Evolutionary conservation across 306 rosid species (phyloP).

Genomic region (Vachellia pachyceras): DNA sequence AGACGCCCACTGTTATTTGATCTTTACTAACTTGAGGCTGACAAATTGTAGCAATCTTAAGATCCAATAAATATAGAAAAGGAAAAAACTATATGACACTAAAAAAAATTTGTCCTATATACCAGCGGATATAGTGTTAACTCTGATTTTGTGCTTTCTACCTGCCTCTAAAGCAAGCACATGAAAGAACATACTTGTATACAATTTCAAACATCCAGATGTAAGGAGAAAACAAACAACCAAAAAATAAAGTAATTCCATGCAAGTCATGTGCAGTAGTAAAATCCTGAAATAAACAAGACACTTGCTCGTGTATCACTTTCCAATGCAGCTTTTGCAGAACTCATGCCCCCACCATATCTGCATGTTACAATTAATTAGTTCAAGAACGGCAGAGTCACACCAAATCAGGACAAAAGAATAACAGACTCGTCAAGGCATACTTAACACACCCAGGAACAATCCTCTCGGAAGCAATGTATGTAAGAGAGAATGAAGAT

Average conservation of each 20-base stretch:
- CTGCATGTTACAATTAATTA: constrained; percentile 46
- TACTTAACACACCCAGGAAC: constrained; percentile 82
- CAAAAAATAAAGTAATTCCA: neutral
- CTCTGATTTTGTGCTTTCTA: constrained; percentile 84
- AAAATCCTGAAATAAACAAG: constrained; percentile 6
- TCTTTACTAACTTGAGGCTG: neutral
- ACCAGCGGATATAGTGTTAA: constrained; percentile 98
- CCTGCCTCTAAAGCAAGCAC: constrained; percentile 99
- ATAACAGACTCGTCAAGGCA: constrained; percentile 18
- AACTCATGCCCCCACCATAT: constrained; percentile 99
- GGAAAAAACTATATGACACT: neutral
- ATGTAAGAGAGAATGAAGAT: constrained; percentile 90
- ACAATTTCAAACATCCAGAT: constrained; percentile 12
- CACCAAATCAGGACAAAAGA: constrained; percentile 8
- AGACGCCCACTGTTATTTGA: neutral
- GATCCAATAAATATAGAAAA: neutral
- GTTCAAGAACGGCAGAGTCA: constrained; percentile 17
- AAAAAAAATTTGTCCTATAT: constrained; percentile 26
- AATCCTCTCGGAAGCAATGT: constrained; percentile 93
- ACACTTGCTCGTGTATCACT: constrained; percentile 84
- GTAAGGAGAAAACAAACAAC: neutral
- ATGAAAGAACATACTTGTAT: constrained; percentile 45
- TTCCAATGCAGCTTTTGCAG: constrained; percentile 98
- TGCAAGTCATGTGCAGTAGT: neutral
- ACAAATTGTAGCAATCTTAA: neutral